Percentiles rank a stretch among this genome's conserved stretches.
Evolutionary conservation across 2,329 filamentous ascomycete species (phyloP).

Genomic region (Penicillium sp.): DNA sequence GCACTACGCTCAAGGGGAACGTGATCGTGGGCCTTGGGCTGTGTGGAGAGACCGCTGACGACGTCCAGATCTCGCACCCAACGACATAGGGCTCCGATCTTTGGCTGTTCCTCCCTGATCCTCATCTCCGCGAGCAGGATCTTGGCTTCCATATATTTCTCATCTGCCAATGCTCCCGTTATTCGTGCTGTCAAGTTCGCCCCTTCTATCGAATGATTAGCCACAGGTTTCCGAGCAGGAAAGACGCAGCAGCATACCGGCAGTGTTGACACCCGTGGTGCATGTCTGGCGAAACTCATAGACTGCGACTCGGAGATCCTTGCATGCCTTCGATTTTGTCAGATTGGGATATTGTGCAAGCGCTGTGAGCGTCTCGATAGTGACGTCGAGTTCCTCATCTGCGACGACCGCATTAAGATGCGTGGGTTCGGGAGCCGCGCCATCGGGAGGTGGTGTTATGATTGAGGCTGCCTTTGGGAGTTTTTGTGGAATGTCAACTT

Average conservation of each 20-base stretch:
- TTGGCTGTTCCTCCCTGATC: conserved; percentile 63
- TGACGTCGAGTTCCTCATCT: conserved; percentile 65
- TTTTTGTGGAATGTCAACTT: conserved; percentile 28
- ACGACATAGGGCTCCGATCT: conserved; percentile 66
- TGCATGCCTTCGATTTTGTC: conserved; percentile 68
- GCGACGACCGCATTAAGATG: conserved; percentile 28
- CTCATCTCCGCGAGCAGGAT: conserved; percentile 69
- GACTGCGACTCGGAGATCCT: conserved; percentile 64
- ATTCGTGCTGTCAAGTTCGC: conserved; percentile 66
- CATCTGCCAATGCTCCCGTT: conserved; percentile 64
- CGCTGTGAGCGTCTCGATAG: conserved; percentile 62
- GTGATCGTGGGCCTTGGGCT: conserved; percentile 45
- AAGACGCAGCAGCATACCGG: conserved; percentile 38
- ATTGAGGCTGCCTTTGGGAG: conserved; percentile 19
- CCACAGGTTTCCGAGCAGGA: not conserved
- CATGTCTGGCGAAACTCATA: conserved; percentile 69
- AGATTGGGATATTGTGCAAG: conserved; percentile 60
- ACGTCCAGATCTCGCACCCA: conserved; percentile 72
- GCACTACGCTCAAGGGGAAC: conserved; percentile 22
- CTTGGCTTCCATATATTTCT: conserved; percentile 63
- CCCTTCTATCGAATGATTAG: conserved; percentile 42
- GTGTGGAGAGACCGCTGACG: conserved; percentile 63
- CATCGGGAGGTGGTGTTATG: conserved; percentile 29
- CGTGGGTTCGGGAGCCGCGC: conserved; percentile 25
- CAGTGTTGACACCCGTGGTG: conserved; percentile 63